Base-by-base conservation (phyloP, 768 basidiomycete genomes). In the Sistotremastrum niveocremeum region DNA sequence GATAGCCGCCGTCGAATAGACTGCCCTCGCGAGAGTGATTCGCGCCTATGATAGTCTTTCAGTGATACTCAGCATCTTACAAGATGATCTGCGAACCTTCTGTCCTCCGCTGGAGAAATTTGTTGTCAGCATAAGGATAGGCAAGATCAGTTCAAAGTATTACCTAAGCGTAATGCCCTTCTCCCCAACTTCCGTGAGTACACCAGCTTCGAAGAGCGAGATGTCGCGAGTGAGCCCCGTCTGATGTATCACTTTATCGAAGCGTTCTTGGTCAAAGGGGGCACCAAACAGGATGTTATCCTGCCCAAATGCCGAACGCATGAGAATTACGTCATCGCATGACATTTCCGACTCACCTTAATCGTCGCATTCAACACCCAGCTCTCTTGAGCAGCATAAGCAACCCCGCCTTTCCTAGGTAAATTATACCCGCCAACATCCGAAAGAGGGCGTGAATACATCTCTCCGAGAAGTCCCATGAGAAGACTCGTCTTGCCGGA, bases 201-300 rank as follows among this genome's bases (percentile, higher is more conserved):
- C 63, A 29, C 63, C 63, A 37, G 62, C 63, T 3, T 60, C 61
- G 46, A 63, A 63, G 20, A 64, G 44, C 6, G 41, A 47, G 11
- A 64, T 45, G 50, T 64, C 63, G 29, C 56, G 56, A 33, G 52
- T 51, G n/a, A 64, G 49, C 6, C 61, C 64, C 46, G 66, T 67
- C 40, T 68, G 66, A 4, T 55, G 39, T 20, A 67, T 33, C 32
- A 63, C 59, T 59, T 64, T 57, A 5, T 62, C 58, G 52, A 73
- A 74, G 29, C 72, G 57, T 5, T 57, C 59, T 41, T 67, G 66
- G 36, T 76, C 69, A 44, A 58, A 74, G 0, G 65, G 56, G 5
- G 66, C 53, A 0, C 73, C 73, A 50, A 76, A 76, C 12, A 74
- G 47, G 42, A 76, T 73, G 48, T 76, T 76, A 12, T 73, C 67